A percentile compares a stretch with the other conserved stretches of the same genome.
These are phyloP conservation scores for Vanderwaltozyma yarrowii DNA, from an alignment of 805 yeast genomes.

Conservation along the genomic window DNA sequence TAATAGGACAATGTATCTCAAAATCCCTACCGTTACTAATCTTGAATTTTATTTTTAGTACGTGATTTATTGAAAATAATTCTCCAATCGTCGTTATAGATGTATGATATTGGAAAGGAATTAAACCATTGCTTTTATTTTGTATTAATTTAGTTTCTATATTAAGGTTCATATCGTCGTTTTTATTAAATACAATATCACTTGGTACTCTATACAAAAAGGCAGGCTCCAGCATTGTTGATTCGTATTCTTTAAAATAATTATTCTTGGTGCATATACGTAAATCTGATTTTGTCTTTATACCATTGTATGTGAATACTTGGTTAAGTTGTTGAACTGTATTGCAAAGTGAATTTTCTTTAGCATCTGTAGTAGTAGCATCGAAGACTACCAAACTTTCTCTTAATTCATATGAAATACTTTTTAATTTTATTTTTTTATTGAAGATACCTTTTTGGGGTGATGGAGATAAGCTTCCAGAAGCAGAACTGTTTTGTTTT, in stretches of 20 bases:
- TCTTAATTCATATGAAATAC: slow-evolving; percentile 38
- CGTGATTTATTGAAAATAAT: slow-evolving; percentile 43
- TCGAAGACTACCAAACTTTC: slow-evolving; percentile 47
- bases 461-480: slow-evolving; percentile 1
- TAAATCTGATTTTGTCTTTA: slow-evolving; percentile 17
- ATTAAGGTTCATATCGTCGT: background rate
- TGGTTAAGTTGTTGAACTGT: slow-evolving; percentile 21
- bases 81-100: slow-evolving; percentile 37
- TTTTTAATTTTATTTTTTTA: slow-evolving; percentile 32
- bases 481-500: slow-evolving; percentile 29
- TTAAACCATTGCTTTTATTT: slow-evolving; percentile 17
- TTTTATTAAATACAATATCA: background rate
- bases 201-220: slow-evolving; percentile 15
- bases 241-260: slow-evolving; percentile 22
- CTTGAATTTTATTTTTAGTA: slow-evolving; percentile 39
- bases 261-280: slow-evolving; percentile 22
- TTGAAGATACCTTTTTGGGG: slow-evolving; percentile 15
- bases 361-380: slow-evolving; percentile 26
- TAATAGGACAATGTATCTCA: slow-evolving; percentile 41
- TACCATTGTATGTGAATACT: slow-evolving; percentile 21
- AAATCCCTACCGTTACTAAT: slow-evolving; percentile 40
- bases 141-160: slow-evolving; percentile 21
- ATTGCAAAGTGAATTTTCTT: slow-evolving; percentile 33
- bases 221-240: slow-evolving; percentile 26
- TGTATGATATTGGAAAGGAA: slow-evolving; percentile 34